A percentile compares a stretch with the other conserved stretches of the same genome.
phyloP scores from a whole-genome alignment of 305 asterid genomes.

The Fraxinus sp. region DNA sequence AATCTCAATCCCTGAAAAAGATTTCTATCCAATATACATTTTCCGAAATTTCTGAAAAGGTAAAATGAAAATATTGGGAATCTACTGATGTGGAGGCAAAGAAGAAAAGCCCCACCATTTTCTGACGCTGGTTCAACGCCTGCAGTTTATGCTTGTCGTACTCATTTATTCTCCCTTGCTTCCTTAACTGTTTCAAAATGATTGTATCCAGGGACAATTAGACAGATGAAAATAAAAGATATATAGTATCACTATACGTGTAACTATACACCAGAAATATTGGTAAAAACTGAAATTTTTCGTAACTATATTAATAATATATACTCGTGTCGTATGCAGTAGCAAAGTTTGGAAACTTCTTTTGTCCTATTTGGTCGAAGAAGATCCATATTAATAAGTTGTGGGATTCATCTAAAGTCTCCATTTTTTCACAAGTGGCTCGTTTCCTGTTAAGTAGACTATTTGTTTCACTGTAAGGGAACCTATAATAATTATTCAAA shows the following conservation, averaged over 20 bases:
- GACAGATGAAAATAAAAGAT: not conserved
- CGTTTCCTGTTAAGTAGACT: not conserved
- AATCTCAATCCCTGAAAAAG: not conserved
- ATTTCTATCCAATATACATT: not conserved
- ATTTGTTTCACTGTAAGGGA: not conserved
- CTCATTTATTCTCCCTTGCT: constrained; percentile 96
- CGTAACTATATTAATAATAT: not conserved
- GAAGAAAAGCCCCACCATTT: constrained; percentile 58
- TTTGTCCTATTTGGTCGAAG: not conserved
- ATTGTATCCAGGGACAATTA: not conserved
- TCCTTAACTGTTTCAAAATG: constrained; percentile 57
- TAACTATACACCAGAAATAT: not conserved
- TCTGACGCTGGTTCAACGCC: constrained; percentile 93
- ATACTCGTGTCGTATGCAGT: not conserved
- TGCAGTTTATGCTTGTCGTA: constrained; percentile 92
- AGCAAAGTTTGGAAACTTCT: not conserved
- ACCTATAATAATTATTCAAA: not conserved
- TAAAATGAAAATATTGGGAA: no score
- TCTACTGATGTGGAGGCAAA: not conserved
- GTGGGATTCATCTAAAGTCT: not conserved
- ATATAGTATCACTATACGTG: not conserved
- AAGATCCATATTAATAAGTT: not conserved
- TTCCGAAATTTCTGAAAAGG: not conserved
- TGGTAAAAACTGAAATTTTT: not conserved
- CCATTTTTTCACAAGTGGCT: not conserved